Percentiles rank a stretch among this genome's conserved stretches.
Conservation (phyloP, 1,139 yeast species). For the Candida tetrigidarum region DNA sequence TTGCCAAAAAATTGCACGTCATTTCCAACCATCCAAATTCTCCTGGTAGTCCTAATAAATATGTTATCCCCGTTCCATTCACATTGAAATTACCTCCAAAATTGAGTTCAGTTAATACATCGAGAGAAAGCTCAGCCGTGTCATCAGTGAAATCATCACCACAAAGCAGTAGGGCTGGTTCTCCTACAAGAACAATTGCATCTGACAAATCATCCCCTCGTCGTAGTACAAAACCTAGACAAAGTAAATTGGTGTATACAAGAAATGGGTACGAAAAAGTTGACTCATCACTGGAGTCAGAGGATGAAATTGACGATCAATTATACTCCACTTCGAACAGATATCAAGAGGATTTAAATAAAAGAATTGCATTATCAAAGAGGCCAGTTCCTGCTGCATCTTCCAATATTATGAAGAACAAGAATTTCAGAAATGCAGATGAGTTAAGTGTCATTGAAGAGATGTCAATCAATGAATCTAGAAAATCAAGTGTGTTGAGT, state of each 20-base stretch:
- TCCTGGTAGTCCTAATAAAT: conserved; percentile 24
- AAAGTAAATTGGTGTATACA: conserved; percentile 37
- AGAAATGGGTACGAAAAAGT: conserved; percentile 43
- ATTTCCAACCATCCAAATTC: conserved; percentile 20
- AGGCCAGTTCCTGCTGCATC: conserved; percentile 29
- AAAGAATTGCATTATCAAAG: conserved; percentile 19
- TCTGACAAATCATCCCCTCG: conserved; percentile 1
- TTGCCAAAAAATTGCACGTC: conserved; percentile 43
- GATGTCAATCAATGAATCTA: conserved; percentile 34
- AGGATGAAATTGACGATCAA: conserved; percentile 17
- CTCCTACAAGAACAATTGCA: conserved; percentile 17
- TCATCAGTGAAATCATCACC: conserved; percentile 21
- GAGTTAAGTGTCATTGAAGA: conserved; percentile 52
- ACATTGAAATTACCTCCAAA: conserved; percentile 48
- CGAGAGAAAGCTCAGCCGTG: conserved; percentile 3
- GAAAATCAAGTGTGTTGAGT: conserved; percentile 31
- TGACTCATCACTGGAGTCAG: conserved; percentile 33
- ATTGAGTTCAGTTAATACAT: conserved; percentile 32
- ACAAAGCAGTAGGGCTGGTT: conserved; percentile 7
- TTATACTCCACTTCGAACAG: neutral
- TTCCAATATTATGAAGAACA: conserved; percentile 25
- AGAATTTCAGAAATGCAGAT: conserved; percentile 25
- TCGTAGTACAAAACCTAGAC: conserved; percentile 15
- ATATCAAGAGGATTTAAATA: conserved; percentile 9
- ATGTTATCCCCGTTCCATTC: conserved; percentile 51